Evolutionary conservation across 1,139 yeast genomes (phyloP).

Genomic region (Candida pseudoviswanathii): DNA sequence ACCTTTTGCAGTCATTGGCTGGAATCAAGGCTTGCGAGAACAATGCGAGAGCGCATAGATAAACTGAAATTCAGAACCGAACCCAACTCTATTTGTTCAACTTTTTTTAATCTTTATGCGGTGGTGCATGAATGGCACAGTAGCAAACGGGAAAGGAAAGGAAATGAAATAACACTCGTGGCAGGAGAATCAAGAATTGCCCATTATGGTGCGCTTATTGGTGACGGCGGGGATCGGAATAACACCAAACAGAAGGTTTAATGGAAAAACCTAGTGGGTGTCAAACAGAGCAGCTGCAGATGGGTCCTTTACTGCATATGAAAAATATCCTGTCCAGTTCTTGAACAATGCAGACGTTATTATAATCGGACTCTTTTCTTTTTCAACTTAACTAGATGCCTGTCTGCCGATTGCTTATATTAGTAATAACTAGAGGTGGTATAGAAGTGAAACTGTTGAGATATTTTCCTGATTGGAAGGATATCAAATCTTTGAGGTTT

Average conservation of each 20-base stretch:
- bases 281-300: background rate
- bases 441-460: background rate
- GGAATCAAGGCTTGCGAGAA: background rate
- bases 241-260: background rate
- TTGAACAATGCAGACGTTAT: background rate
- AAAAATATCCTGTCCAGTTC: background rate
- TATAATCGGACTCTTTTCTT: background rate
- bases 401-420: background rate
- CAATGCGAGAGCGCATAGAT: background rate
- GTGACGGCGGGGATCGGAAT: conserved; percentile 1
- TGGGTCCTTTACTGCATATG: background rate
- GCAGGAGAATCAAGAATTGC: background rate
- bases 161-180: background rate
- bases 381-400: background rate
- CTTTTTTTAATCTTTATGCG: too few relatives aligned
- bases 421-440: too few relatives aligned
- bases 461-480: background rate
- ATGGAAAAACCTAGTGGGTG: background rate
- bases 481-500: background rate
- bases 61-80: background rate
- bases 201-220: background rate
- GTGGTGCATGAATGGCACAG: too few relatives aligned
- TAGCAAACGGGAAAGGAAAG: background rate
- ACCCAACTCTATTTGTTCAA: too few relatives aligned
- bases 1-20: conserved; percentile 2